phyloP scores from a whole-genome alignment of 768 basidiomycete species.

The Kwoniella dendrophila region DNA sequence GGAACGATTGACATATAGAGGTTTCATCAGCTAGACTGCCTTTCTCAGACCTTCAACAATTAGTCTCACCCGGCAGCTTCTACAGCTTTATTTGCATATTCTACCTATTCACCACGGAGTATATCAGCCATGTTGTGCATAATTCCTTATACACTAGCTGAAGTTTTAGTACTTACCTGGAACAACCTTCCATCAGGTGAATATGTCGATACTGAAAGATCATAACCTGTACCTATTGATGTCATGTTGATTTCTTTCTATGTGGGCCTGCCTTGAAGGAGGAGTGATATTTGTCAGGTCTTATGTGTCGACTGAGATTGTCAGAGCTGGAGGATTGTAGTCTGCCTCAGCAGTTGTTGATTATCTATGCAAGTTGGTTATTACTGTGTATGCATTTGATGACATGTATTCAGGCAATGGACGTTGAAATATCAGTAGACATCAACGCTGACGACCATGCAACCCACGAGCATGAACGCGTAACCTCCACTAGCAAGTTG shows the following conservation, averaged over 20 bases:
- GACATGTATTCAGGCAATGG: no score
- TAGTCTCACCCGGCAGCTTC: slow-evolving; percentile 92
- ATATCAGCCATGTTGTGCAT: slow-evolving; percentile 5
- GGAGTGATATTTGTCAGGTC: no score
- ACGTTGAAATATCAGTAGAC: no score
- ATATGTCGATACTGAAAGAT: slow-evolving; percentile 61
- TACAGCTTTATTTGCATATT: slow-evolving; percentile 97
- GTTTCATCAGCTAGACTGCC: background rate
- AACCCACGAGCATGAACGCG: background rate
- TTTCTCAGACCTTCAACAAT: background rate
- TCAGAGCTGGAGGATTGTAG: no score
- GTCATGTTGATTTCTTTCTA: slow-evolving; percentile 65
- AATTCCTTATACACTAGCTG: background rate
- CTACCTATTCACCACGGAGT: slow-evolving; percentile 66
- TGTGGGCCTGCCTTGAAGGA: background rate
- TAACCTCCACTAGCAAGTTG: background rate
- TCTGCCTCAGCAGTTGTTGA: no score
- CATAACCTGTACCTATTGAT: slow-evolving; percentile 98
- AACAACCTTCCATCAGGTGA: slow-evolving; percentile 95
- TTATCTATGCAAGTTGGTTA: no score
- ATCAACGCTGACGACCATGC: slow-evolving; percentile 8
- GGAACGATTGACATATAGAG: no score
- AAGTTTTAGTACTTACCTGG: slow-evolving; percentile 64
- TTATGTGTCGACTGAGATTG: no score
- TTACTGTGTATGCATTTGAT: no score